Evolutionary conservation across 176 grass and related monocot genomes (phyloP), one percentile per base, ranked within the genome.

Genomic region (Alopecurus myosuroides): DNA sequence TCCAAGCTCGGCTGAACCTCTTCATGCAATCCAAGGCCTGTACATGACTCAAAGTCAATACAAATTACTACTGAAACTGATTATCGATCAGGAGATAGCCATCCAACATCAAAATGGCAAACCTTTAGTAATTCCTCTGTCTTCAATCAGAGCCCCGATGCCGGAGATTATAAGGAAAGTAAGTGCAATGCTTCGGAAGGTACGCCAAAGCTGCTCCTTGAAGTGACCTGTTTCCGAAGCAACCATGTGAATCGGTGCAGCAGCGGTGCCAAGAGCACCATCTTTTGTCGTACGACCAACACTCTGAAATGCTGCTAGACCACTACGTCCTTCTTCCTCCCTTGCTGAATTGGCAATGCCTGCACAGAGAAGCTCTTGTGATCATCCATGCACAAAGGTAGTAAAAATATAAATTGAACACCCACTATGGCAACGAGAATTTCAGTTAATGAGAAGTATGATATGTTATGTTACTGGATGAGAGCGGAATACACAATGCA

Each of bases 61-160:
- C 74, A 22, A 82, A 88, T 23, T 58, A 79, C 12, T 74, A 9
- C 20, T 18, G 26, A 44, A 46, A 72, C 30, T 44, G 35, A 50
- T 56, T 39, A 51, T 78, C 17, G 25, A 46, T 34, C 41, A 82
- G 56, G 3, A 55, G 11, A 81, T 22, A 82, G 62, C n/a, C 58
- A 82, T 77, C 14, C 1, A 66, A 19, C 35, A 52, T 36, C 41
- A 83, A 12, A 86, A 77, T 76, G 73, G 9, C 78, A 87, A 87
- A 98, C 96, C 93, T 98, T 91, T 95, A 66, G 87, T 98, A 39
- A 98, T 93, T 86, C 96, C 96, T 81, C 81, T 95, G 73, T 92
- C 96, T 90, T 98, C 96, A 45, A 98, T 90, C 48, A 95, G 91
- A 77, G 93, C 93, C n/a, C 96, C 93, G 23, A 98, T 92, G 74